Percentiles rank a stretch among this genome's conserved stretches.
Evolutionary conservation across 1,284 basidiomycete species (phyloP).

Genomic region (Rhodotorula sp.): DNA sequence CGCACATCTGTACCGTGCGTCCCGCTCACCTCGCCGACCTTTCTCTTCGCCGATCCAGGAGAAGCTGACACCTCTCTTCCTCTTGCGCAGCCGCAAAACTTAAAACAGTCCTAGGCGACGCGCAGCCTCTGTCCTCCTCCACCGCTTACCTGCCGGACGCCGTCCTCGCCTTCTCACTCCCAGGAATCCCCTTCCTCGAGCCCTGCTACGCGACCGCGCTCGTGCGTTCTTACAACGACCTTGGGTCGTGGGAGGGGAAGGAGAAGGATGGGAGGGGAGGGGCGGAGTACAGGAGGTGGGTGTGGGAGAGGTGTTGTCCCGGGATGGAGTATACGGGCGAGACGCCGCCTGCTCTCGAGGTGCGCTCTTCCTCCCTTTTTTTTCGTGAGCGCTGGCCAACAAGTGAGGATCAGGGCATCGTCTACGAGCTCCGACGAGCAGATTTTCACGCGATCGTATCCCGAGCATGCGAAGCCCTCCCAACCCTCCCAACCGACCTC

Average conservation of each 20-base stretch:
- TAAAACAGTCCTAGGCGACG: not conserved
- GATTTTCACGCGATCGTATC: constrained; percentile 4
- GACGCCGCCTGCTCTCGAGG: constrained; percentile 29
- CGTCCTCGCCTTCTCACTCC: constrained; percentile 30
- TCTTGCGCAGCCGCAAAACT: constrained; percentile 13
- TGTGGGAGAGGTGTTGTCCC: constrained; percentile 26
- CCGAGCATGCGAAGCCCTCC: not conserved
- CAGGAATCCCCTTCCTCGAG: constrained; percentile 28
- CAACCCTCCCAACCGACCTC: not conserved
- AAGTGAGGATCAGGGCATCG: constrained; percentile 11
- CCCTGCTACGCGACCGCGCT: constrained; percentile 22
- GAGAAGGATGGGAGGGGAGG: not conserved
- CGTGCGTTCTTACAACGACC: constrained; percentile 24
- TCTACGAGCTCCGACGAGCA: constrained; percentile 1
- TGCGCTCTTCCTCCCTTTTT: not conserved
- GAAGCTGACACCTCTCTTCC: not conserved
- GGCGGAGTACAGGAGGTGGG: constrained; percentile 23
- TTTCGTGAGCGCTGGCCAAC: not conserved
- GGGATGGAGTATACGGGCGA: constrained; percentile 15
- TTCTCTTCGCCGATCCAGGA: not conserved
- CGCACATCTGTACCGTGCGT: constrained; percentile 19
- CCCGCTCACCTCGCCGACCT: too few species aligned
- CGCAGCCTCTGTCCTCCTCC: not conserved
- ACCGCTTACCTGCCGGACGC: constrained; percentile 17
- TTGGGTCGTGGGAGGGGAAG: not conserved